Percentiles rank a stretch among this genome's conserved stretches.
These are phyloP conservation scores for Eucalyptus urophylla DNA, from an alignment of 345 rosid genomes.

Conservation along the genomic window DNA sequence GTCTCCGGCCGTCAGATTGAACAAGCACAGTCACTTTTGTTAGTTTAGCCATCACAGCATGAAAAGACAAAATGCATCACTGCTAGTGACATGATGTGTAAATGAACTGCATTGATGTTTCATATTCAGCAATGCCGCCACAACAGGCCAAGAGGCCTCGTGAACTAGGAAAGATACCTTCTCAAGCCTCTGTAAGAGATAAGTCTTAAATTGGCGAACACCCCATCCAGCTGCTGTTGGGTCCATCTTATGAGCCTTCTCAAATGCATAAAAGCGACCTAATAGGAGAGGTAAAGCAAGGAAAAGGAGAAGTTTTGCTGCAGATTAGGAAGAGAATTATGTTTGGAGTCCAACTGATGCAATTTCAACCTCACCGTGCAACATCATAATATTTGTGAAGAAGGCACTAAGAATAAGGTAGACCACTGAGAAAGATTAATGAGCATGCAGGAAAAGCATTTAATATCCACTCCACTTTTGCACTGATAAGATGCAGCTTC, in stretches of 20 bases:
- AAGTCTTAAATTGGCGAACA: conserved; percentile 91
- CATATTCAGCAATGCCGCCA: not conserved
- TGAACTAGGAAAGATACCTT: conserved; percentile 27
- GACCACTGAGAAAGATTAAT: not conserved
- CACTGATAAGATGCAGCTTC: not conserved
- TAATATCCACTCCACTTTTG: not conserved
- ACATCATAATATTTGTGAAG: not conserved
- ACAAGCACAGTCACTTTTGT: not conserved
- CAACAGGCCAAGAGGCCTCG: not conserved
- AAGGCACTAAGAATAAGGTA: not conserved
- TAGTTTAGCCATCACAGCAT: not conserved
- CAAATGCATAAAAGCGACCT: conserved; percentile 96
- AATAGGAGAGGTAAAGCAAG: not conserved
- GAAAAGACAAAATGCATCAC: not conserved
- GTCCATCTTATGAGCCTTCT: conserved; percentile 73
- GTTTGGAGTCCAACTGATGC: not conserved
- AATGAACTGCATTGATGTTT: not conserved
- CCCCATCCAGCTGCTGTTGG: conserved; percentile 66
- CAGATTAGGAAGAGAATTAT: not conserved
- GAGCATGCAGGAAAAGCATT: not conserved
- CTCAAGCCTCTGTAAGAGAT: conserved; percentile 69
- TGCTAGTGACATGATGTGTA: not conserved
- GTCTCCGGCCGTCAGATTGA: not conserved
- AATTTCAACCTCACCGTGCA: not conserved
- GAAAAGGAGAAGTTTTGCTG: not conserved